Conservation (phyloP, 2,329 filamentous ascomycete species). For the Paraphoma chrysanthemicola region DNA sequence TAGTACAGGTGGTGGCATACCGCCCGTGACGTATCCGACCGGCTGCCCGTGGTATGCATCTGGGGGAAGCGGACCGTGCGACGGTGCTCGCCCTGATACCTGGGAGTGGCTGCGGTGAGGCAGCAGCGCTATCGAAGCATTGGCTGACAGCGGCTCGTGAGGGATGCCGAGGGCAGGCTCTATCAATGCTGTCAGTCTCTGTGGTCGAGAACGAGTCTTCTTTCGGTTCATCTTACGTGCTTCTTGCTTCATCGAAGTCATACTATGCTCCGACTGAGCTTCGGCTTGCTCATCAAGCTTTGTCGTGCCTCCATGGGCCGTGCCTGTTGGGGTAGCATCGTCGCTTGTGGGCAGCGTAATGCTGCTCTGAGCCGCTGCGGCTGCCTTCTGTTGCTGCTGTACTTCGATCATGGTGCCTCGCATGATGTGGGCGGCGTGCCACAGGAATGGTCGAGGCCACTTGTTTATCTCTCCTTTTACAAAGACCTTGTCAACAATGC, state of each 20-base stretch:
- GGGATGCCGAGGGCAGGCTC: not conserved
- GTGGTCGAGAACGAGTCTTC: not conserved
- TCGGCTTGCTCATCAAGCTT: not conserved
- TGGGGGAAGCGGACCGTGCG: constrained; percentile 3
- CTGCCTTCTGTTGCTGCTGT: not conserved
- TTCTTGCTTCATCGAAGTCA: not conserved
- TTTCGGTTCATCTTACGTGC: constrained; percentile 17
- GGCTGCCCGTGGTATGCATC: constrained; percentile 3
- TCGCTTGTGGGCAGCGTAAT: not conserved
- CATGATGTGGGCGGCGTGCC: constrained; percentile 35
- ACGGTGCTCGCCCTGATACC: not conserved
- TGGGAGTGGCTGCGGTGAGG: not conserved
- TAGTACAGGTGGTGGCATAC: constrained; percentile 3
- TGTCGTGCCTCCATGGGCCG: not conserved
- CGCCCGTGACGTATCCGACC: constrained; percentile 2
- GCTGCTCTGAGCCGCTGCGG: not conserved
- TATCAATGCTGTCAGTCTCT: constrained; percentile 17
- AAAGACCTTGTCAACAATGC: constrained; percentile 40
- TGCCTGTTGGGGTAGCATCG: not conserved
- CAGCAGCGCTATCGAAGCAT: not conserved
- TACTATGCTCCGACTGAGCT: not conserved
- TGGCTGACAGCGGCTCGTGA: not conserved
- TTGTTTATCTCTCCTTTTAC: constrained; percentile 25
- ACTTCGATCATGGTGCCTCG: constrained; percentile 20
- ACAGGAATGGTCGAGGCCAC: constrained; percentile 38